phyloP scores from a whole-genome alignment of 108 stramenopile genomes.

The Cylindrotheca fusiformis region DNA sequence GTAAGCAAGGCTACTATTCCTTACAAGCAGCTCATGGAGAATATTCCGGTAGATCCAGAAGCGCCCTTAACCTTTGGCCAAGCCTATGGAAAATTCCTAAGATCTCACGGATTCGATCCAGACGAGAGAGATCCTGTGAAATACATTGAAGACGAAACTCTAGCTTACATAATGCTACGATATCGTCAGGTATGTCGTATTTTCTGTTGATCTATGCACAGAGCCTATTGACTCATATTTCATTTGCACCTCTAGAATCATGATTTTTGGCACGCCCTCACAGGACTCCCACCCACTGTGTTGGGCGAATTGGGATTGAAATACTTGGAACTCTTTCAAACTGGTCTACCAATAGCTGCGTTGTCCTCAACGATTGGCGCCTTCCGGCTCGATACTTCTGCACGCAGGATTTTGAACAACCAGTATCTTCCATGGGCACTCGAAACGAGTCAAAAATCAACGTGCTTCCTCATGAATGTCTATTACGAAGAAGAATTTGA shows the following conservation, averaged over 20 bases:
- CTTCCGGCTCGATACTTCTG: constrained; percentile 35
- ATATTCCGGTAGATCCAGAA: constrained; percentile 24
- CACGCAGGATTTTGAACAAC: constrained; percentile 40
- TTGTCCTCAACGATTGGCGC: constrained; percentile 63
- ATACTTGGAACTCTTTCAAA: constrained; percentile 95
- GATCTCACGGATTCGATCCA: constrained; percentile 83
- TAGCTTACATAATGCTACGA: constrained; percentile 92
- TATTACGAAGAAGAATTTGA: constrained; percentile 88
- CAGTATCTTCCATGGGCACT: constrained; percentile 85
- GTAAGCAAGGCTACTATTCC: constrained; percentile 58
- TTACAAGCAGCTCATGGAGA: constrained; percentile 35
- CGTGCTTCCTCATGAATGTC: constrained; percentile 51
- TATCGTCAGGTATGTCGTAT: constrained; percentile 67
- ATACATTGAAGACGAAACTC: constrained; percentile 65
- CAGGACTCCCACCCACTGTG: constrained; percentile 92
- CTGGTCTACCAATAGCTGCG: constrained; percentile 90
- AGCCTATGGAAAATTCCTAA: constrained; percentile 84
- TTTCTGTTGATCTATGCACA: background rate
- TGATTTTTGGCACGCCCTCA: constrained; percentile 94
- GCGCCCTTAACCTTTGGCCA: constrained; percentile 78
- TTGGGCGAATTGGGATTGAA: constrained; percentile 95
- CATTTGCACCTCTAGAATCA: constrained; percentile 47
- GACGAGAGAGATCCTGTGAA: constrained; percentile 70
- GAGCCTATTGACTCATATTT: background rate
- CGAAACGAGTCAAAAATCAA: constrained; percentile 19